phyloP scores from a whole-genome alignment of 257 asterid genomes.

The Nicotiana tabacum region DNA sequence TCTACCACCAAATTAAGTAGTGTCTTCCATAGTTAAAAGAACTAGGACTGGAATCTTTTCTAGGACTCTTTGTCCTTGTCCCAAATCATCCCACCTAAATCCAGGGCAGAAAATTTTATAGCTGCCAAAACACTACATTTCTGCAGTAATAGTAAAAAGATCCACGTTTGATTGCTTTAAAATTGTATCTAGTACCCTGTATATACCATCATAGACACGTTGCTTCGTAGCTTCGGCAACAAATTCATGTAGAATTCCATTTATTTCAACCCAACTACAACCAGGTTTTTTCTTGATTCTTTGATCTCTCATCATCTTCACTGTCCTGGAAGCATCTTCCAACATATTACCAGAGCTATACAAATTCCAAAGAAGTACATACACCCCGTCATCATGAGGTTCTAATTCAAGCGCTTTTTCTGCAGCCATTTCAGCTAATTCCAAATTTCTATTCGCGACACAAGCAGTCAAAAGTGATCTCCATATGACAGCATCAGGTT shows the following conservation, averaged over 20 bases:
- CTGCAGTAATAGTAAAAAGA: background rate
- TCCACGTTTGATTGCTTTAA: constrained; percentile 31
- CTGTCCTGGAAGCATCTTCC: constrained; percentile 48
- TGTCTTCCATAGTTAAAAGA: background rate
- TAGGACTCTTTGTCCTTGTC: background rate
- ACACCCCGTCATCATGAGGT: constrained; percentile 60
- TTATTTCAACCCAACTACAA: constrained; percentile 85
- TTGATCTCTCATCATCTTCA: constrained; percentile 60
- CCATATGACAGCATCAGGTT: constrained; percentile 77
- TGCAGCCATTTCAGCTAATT: constrained; percentile 59
- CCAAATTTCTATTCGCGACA: constrained; percentile 39
- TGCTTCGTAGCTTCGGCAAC: constrained; percentile 45
- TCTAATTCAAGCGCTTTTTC: constrained; percentile 52
- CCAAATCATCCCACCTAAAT: background rate
- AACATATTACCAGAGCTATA: constrained; percentile 50
- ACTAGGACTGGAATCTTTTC: background rate
- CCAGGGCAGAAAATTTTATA: background rate
- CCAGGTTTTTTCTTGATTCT: constrained; percentile 76
- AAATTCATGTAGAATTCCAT: constrained; percentile 72
- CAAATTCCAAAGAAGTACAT: constrained; percentile 52
- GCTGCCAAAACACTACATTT: background rate
- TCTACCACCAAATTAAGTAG: background rate
- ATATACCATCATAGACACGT: constrained; percentile 16
- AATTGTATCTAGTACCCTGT: constrained; percentile 34
- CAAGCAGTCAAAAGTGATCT: constrained; percentile 60